Evolutionary conservation across 2,329 filamentous ascomycete species (phyloP).

Genomic region (Penicillium sp.): DNA sequence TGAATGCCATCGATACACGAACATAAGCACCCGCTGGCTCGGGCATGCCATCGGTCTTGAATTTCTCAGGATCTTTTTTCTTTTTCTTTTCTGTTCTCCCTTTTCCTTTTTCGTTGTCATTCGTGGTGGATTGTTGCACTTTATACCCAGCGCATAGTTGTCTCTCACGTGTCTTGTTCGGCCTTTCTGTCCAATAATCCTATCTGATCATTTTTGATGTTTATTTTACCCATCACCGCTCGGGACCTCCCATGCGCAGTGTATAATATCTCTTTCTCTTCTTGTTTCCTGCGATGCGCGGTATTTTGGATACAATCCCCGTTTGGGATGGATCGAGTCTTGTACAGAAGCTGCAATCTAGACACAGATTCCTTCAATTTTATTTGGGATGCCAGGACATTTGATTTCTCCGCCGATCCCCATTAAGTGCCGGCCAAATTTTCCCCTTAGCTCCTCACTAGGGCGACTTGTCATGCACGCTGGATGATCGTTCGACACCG

Average conservation of each 20-base stretch:
- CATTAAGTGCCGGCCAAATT: background rate
- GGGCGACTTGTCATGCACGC: constrained; percentile 7
- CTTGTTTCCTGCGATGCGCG: constrained; percentile 10
- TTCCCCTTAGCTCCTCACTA: constrained; percentile 3
- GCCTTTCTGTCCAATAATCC: constrained; percentile 19
- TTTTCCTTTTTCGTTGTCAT: constrained; percentile 6
- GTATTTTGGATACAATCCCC: constrained; percentile 27
- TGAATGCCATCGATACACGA: constrained; percentile 25
- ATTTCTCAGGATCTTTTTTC: constrained; percentile 10
- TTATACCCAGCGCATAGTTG: constrained; percentile 31
- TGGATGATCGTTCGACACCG: constrained; percentile 17
- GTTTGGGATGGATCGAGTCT: constrained; percentile 9
- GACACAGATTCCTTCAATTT: background rate
- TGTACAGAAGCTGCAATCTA: constrained; percentile 12
- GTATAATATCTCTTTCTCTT: constrained; percentile 24
- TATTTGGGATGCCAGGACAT: background rate
- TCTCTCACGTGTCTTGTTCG: constrained; percentile 7
- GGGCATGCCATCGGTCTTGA: constrained; percentile 16
- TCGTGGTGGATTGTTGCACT: constrained; percentile 15
- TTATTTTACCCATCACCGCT: constrained; percentile 22
- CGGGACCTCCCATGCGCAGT: constrained; percentile 23
- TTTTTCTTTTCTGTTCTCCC: constrained; percentile 6
- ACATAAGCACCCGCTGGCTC: constrained; percentile 29
- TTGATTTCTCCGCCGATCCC: background rate
- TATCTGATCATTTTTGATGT: constrained; percentile 7